phyloP scores from a whole-genome alignment of 139 green algal genomes.

The Chlamydomonas sp. region DNA sequence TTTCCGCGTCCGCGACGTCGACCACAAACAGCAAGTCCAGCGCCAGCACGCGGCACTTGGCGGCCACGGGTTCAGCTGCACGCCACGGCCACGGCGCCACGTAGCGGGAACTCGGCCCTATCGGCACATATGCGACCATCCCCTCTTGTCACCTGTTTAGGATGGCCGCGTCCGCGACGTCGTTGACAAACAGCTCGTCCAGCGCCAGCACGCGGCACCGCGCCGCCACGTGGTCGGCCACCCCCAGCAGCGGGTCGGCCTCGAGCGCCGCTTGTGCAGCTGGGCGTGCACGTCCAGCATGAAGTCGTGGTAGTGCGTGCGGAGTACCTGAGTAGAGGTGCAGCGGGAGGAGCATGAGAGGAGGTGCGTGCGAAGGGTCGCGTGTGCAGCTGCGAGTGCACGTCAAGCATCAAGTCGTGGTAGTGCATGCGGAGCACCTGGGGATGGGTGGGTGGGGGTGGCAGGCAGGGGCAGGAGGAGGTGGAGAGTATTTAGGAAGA shows the following conservation, averaged over 20 bases:
- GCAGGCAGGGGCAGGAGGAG: background rate
- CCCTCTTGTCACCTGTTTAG: conserved; percentile 59
- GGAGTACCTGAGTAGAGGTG: conserved; percentile 58
- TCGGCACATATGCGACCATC: background rate
- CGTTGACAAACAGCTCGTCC: conserved; percentile 98
- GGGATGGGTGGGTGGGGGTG: background rate
- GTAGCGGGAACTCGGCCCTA: too few species aligned
- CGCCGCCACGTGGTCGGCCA: conserved; percentile 57
- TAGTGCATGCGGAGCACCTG: conserved; percentile 89
- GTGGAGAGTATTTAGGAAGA: background rate
- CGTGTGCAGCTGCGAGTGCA: conserved; percentile 76
- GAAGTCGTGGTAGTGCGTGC: conserved; percentile 98
- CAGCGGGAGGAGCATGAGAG: too few species aligned
- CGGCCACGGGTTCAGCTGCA: background rate
- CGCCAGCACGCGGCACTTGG: conserved; percentile 71
- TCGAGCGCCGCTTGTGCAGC: conserved; percentile 29
- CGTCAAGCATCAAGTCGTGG: conserved; percentile 98
- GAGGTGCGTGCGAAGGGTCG: too few species aligned
- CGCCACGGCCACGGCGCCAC: too few species aligned
- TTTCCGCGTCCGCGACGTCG: conserved; percentile 94
- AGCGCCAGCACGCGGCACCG: conserved; percentile 84
- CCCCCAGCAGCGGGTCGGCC: conserved; percentile 77
- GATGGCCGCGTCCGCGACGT: conserved; percentile 97
- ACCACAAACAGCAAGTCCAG: conserved; percentile 98
- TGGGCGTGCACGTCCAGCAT: conserved; percentile 83